A percentile compares a stretch with the other conserved stretches of the same genome.
These are phyloP conservation scores for Gastrolobium bilobum DNA, from an alignment of 306 rosid genomes.

Conservation along the genomic window DNA sequence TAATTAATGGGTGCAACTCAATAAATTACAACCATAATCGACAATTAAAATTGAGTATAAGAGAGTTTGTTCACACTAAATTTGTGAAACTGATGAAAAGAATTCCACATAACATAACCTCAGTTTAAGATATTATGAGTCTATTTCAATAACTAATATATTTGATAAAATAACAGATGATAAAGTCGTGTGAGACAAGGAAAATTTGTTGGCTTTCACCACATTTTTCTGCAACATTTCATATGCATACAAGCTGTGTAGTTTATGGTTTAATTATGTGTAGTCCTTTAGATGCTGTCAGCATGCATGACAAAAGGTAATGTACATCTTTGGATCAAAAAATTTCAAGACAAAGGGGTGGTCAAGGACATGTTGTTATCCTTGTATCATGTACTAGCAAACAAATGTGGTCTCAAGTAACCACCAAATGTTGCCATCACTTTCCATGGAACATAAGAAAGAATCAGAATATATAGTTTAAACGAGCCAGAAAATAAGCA, in stretches of 20 bases:
- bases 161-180: background rate
- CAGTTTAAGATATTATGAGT: background rate
- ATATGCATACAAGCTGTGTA: background rate
- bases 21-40: too few species aligned
- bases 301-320: conserved; percentile 42
- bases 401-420: conserved; percentile 58
- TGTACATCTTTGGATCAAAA: conserved; percentile 37
- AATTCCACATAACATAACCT: background rate
- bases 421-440: conserved; percentile 42
- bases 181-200: background rate
- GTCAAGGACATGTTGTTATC: conserved; percentile 56
- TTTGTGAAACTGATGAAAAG: background rate
- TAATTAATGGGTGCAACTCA: too few species aligned
- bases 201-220: conserved; percentile 45
- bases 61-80: too few species aligned
- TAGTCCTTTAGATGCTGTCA: conserved; percentile 27
- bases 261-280: conserved; percentile 11
- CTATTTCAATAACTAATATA: background rate
- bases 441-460: conserved; percentile 11
- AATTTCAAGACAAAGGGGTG: conserved; percentile 46
- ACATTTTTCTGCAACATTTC: conserved; percentile 33
- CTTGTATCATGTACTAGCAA: conserved; percentile 54
- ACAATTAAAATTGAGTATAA: too few species aligned
- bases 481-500: conserved; percentile 45
- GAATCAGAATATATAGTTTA: background rate